Conservation (phyloP, 768 basidiomycete genomes). For the Asterophora parasitica region DNA sequence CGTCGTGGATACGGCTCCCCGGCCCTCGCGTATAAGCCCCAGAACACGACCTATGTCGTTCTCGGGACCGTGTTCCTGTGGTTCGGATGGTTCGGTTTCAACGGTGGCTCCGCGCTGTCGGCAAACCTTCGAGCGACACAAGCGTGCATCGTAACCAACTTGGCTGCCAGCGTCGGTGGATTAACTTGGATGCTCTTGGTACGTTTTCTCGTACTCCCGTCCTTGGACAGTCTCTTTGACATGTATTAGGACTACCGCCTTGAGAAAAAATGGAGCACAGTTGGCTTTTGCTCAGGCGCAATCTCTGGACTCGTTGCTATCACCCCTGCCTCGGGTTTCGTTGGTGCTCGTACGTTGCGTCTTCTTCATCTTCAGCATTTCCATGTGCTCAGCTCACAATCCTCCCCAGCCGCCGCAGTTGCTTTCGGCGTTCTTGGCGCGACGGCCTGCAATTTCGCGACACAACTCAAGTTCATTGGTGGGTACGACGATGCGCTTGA, state of each 20-base stretch:
- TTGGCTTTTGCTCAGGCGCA: slow-evolving; percentile 95
- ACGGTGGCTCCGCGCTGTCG: slow-evolving; percentile 86
- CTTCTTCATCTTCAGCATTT: background rate
- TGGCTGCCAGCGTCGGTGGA: slow-evolving; percentile 86
- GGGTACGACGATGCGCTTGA: slow-evolving; percentile 79
- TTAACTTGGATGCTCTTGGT: slow-evolving; percentile 92
- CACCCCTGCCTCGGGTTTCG: slow-evolving; percentile 80
- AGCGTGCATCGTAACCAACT: slow-evolving; percentile 91
- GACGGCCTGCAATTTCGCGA: slow-evolving; percentile 90
- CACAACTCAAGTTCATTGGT: slow-evolving; percentile 83
- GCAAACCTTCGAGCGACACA: slow-evolving; percentile 85
- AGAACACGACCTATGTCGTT: slow-evolving; percentile 89
- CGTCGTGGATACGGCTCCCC: slow-evolving; percentile 90
- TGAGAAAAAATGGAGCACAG: slow-evolving; percentile 88
- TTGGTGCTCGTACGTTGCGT: slow-evolving; percentile 59
- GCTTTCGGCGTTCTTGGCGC: slow-evolving; percentile 83
- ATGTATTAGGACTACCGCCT: slow-evolving; percentile 75
- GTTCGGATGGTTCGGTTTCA: slow-evolving; percentile 97
- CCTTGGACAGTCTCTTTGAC: background rate
- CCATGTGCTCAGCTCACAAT: background rate
- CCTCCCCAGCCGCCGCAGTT: slow-evolving; percentile 62
- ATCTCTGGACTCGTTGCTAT: slow-evolving; percentile 89
- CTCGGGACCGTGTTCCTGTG: slow-evolving; percentile 93
- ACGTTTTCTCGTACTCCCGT: slow-evolving; percentile 11
- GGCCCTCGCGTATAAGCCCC: slow-evolving; percentile 86